phyloP scores from a whole-genome alignment of 768 basidiomycete species.

The Boletus bicolor region DNA sequence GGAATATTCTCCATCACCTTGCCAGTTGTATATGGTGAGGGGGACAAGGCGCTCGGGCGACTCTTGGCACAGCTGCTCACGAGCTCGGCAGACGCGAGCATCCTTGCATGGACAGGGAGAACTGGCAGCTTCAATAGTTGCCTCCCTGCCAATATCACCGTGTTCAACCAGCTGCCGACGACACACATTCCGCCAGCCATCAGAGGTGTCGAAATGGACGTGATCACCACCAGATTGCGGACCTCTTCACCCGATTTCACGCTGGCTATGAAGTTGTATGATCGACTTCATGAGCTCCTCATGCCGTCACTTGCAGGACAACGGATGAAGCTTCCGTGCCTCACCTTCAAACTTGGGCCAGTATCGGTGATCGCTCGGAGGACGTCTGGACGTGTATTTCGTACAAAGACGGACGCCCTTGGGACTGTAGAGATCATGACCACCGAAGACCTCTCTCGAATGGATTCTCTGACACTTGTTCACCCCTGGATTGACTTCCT shows the following conservation, averaged over 20 bases:
- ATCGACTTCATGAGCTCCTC: neutral
- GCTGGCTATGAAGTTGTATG: neutral
- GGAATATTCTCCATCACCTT: neutral
- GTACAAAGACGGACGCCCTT: too few relatives aligned
- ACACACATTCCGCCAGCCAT: neutral
- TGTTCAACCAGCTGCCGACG: neutral
- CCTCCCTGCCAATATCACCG: neutral
- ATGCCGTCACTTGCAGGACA: neutral
- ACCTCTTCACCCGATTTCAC: neutral
- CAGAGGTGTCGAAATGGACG: neutral
- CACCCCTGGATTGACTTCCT: too few relatives aligned
- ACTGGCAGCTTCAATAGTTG: constrained; percentile 8
- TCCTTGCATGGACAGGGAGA: constrained; percentile 7
- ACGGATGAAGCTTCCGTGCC: constrained; percentile 9
- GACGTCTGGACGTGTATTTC: neutral
- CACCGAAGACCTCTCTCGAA: too few relatives aligned
- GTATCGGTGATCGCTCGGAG: neutral
- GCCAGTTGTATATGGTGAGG: constrained; percentile 3
- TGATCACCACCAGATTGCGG: neutral
- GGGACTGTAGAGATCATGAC: too few relatives aligned
- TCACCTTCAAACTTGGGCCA: constrained; percentile 2
- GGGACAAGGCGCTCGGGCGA: constrained; percentile 2
- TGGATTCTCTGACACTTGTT: neutral
- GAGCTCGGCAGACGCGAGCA: neutral
- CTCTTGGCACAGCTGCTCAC: constrained; percentile 2